Base-by-base conservation (phyloP, 805 yeast species). In the Kazachstania kunashirensis region DNA sequence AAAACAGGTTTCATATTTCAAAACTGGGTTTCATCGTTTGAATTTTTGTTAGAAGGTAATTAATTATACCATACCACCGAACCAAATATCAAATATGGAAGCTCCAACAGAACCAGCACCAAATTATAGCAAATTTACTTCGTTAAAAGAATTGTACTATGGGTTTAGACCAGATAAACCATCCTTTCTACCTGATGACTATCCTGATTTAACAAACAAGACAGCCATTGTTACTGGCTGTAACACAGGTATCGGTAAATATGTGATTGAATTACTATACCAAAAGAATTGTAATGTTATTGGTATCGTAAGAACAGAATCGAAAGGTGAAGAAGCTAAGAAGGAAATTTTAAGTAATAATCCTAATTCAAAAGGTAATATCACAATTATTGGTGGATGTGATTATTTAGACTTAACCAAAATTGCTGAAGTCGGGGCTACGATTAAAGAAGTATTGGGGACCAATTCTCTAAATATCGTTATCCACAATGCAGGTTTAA, bases 191-290 rank as follows among this genome's bases (percentile, higher is more conserved):
- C 62, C 62, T 12, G 43, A 48, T 1, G 47, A 54, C 17, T 62
- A 59, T 36, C 70, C 70, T 12, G 57, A 57, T 35, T 45, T 66
- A 31, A 50, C 59, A 2, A 64, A 58, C 6, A 63, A 60, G 43
- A 55, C 52, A n/a, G 65, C 65, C 12, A 41, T 62, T 17, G 61
- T 66, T 8, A 65, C 70, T 6, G 70, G 70, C 34, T 56, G 57
- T 17, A 63, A 59, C 33, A 46, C 66, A 7, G 70, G 70, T 31
- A 53, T 66, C 33, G 61, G 61, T n/a, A 48, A 37, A 10, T 38
- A 52, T 7, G 48, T 43, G 47, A 59, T 26, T 43, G 51, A 46
- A 27, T 30, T 49, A 19, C 37, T 57, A 9, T 47, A 57, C 29
- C 53, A 57, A 10, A 63, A 57, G 39, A 53, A 62, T 36, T 62